phyloP scores from a whole-genome alignment of 345 rosid species.

The Syzygium grande region DNA sequence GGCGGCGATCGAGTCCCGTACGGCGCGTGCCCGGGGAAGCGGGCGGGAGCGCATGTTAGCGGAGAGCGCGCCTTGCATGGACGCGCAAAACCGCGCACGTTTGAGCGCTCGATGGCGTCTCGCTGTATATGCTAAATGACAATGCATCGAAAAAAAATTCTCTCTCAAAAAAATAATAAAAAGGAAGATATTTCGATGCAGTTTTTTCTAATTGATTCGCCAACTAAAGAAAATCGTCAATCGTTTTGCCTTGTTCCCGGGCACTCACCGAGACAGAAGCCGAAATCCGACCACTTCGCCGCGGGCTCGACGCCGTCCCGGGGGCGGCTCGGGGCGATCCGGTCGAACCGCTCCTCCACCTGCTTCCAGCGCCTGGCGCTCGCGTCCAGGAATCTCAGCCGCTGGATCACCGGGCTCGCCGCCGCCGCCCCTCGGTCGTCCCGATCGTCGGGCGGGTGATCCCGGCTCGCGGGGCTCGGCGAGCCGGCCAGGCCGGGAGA shows the following conservation, averaged over 20 bases:
- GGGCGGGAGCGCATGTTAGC: background rate
- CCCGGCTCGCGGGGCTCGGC: background rate
- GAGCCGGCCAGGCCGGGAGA: slow-evolving; percentile 1
- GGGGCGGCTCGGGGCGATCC: slow-evolving; percentile 4
- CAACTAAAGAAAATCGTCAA: background rate
- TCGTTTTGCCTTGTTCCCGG: background rate
- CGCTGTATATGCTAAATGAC: background rate
- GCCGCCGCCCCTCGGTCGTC: background rate
- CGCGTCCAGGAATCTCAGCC: slow-evolving; percentile 23
- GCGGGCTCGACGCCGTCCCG: slow-evolving; percentile 9
- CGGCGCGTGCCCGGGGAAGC: background rate
- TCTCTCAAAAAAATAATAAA: background rate
- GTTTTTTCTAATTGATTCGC: background rate
- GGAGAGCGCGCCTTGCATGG: background rate
- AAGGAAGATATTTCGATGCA: background rate
- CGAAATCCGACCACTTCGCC: slow-evolving; percentile 36
- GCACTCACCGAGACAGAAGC: slow-evolving; percentile 30
- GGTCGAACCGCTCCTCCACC: slow-evolving; percentile 30
- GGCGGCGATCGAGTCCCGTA: background rate
- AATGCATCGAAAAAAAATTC: too few relatives aligned
- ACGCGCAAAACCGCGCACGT: background rate
- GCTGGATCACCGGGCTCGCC: background rate
- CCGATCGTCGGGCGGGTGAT: background rate
- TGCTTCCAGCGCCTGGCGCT: slow-evolving; percentile 21
- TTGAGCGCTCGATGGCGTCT: background rate